phyloP scores from a whole-genome alignment of 2,329 filamentous ascomycete genomes.

The Xylariales sp. region DNA sequence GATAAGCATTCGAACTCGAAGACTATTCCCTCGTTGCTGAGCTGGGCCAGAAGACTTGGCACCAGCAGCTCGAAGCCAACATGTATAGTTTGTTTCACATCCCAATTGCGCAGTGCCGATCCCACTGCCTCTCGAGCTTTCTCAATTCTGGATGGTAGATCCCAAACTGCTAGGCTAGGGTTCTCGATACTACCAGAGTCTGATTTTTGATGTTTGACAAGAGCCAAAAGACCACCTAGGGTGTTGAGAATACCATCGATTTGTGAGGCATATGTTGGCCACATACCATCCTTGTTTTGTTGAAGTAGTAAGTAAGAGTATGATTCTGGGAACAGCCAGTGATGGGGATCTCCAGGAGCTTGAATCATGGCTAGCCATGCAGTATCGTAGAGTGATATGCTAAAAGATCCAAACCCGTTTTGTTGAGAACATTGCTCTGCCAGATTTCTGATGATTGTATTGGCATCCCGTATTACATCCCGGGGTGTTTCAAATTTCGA shows the following conservation, averaged over 20 bases:
- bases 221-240: neutral
- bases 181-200: no score
- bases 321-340: conserved; percentile 2
- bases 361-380: neutral
- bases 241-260: conserved; percentile 5
- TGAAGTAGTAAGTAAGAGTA: neutral
- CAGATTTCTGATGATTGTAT: no score
- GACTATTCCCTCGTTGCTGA: neutral
- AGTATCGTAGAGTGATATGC: conserved; percentile 2
- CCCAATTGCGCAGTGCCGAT: neutral
- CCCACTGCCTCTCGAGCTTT: neutral
- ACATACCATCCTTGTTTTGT: neutral
- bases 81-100: neutral
- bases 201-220: neutral
- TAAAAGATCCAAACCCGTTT: no score
- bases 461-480: no score
- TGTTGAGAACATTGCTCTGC: no score
- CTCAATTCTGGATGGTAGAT: no score
- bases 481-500: no score
- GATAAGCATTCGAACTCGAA: conserved; percentile 10
- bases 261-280: neutral
- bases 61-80: neutral
- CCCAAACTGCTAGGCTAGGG: neutral
- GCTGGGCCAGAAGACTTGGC: neutral
- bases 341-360: neutral